These are phyloP conservation scores for Volvox africanus DNA, from an alignment of 139 green algal species.

Conservation along the genomic window DNA sequence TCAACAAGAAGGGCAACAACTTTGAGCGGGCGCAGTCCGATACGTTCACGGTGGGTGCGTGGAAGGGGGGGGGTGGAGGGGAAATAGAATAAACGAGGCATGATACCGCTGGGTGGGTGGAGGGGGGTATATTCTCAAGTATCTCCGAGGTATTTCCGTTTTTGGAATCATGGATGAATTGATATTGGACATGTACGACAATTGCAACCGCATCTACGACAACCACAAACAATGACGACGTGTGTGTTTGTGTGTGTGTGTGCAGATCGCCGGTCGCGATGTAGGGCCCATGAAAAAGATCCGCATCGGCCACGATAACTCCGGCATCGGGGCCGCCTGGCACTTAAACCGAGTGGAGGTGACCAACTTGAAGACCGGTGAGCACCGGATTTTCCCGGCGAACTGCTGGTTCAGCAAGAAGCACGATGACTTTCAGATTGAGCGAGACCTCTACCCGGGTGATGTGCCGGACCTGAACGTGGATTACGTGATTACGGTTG, in stretches of 20 bases:
- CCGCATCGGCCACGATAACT: slow-evolving; percentile 65
- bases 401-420: slow-evolving; percentile 57
- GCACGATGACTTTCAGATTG: slow-evolving; percentile 61
- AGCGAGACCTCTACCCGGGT: slow-evolving; percentile 59
- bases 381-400: slow-evolving; percentile 50
- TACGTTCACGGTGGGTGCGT: slow-evolving; percentile 57
- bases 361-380: slow-evolving; percentile 50
- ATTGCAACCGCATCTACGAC: no score
- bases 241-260: no score
- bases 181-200: no score
- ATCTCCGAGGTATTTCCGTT: no score
- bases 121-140: no score
- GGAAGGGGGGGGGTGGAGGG: no score
- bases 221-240: no score
- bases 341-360: slow-evolving; percentile 71
- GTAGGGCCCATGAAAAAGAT: slow-evolving; percentile 58
- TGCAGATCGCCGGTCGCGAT: slow-evolving; percentile 44
- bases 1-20: slow-evolving; percentile 61
- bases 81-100: no score
- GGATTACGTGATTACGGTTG: slow-evolving; percentile 55
- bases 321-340: slow-evolving; percentile 56
- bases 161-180: no score
- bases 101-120: no score
- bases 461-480: slow-evolving; percentile 39
- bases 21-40: slow-evolving; percentile 61